phyloP scores from a whole-genome alignment of 179 eudicot genomes.

The Silene noctiflora region DNA sequence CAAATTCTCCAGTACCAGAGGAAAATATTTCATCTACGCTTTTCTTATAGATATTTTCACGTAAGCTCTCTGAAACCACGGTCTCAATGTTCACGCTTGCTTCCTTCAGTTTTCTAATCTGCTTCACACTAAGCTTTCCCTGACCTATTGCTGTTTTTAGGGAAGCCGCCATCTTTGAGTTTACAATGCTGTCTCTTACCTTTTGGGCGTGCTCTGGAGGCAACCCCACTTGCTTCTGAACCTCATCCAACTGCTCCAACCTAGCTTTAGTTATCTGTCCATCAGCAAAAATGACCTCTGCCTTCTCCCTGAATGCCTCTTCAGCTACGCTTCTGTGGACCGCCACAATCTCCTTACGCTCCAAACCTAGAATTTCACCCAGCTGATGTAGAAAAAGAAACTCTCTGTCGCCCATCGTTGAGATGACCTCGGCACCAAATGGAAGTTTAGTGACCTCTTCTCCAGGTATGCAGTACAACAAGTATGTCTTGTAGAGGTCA shows the following conservation, averaged over 20 bases:
- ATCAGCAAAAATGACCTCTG: constrained; percentile 91
- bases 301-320: constrained; percentile 74
- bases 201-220: constrained; percentile 84
- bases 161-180: constrained; percentile 73
- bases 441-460: constrained; percentile 57
- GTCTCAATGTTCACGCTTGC: constrained; percentile 61
- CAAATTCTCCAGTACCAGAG: constrained; percentile 93
- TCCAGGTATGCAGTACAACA: constrained; percentile 70
- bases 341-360: constrained; percentile 62
- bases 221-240: constrained; percentile 81
- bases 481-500: constrained; percentile 81
- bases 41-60: constrained; percentile 80
- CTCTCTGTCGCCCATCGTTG: constrained; percentile 66
- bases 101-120: constrained; percentile 76
- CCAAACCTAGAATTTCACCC: constrained; percentile 74
- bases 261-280: constrained; percentile 75
- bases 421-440: constrained; percentile 66
- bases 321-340: constrained; percentile 84
- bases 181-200: constrained; percentile 70
- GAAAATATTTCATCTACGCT: constrained; percentile 76
- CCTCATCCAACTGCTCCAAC: constrained; percentile 66
- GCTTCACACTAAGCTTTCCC: constrained; percentile 74
- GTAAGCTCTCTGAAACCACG: constrained; percentile 62
- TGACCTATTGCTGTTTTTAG: constrained; percentile 77
- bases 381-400: constrained; percentile 67